phyloP scores from a whole-genome alignment of 371 early-diverging fungal genomes.

The Haplosporangium sp. region DNA sequence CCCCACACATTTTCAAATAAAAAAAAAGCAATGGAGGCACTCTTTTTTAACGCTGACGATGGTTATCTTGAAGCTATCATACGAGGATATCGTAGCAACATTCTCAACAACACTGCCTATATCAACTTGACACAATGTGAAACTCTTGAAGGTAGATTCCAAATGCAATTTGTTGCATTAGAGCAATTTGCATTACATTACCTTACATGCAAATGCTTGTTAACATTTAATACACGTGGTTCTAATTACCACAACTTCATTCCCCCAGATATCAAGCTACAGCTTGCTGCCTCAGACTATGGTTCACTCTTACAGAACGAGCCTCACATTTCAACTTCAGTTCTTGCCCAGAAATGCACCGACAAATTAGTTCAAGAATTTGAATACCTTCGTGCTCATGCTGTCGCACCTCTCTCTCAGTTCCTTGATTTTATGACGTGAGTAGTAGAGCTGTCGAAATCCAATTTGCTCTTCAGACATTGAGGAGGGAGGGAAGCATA shows the following conservation, averaged over 20 bases:
- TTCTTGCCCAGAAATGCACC: conserved; percentile 87
- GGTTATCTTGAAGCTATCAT: conserved; percentile 96
- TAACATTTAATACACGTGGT: neutral
- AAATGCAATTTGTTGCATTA: neutral
- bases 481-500: too few relatives aligned
- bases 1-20: too few relatives aligned
- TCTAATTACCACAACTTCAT: too few relatives aligned
- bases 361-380: conserved; percentile 94
- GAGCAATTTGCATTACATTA: too few relatives aligned
- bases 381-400: conserved; percentile 89
- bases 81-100: conserved; percentile 92
- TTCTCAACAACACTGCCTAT: conserved; percentile 87
- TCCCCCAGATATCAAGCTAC: conserved; percentile 85
- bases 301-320: conserved; percentile 95
- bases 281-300: conserved; percentile 96
- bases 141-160: conserved; percentile 87
- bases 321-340: conserved; percentile 94
- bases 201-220: too few relatives aligned
- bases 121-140: conserved; percentile 97
- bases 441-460: too few relatives aligned
- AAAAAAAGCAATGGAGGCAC: conserved; percentile 55
- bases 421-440: conserved; percentile 97
- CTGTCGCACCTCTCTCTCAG: conserved; percentile 84
- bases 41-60: conserved; percentile 88
- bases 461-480: neutral